Evolutionary conservation across 2,329 filamentous ascomycete genomes (phyloP), one percentile per base, ranked within the genome.

Genomic region (Aspergillus fijiensis): DNA sequence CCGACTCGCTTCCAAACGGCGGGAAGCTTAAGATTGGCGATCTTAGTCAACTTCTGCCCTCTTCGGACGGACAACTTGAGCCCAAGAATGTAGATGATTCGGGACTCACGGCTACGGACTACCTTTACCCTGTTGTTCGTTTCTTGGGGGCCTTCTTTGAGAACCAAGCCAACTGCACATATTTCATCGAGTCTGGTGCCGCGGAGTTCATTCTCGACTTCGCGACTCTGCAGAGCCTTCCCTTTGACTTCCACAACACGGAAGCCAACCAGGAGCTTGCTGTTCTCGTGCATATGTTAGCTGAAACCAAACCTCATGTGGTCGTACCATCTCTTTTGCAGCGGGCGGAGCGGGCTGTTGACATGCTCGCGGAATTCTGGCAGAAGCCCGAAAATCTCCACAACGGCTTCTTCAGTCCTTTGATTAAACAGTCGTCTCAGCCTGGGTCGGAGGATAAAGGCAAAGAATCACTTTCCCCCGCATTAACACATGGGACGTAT

Each of bases 201-300:
- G 87, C 94, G 25, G 92, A 97, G 73, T 82, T 89, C 54, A 81
- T 98, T 21, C 81, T 99, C 57, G 92, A 97, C 70, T 86, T 97
- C 58, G 89, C 89, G 47, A 91, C 90, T 57, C 85, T 93, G 31
- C 89, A 92, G 5, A 93, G 91, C 72, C 82, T 98, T 51, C 87
- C 91, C 1, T 87, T 87, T 67, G 85, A 90, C 69, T 88, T 90
- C 70, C 84, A 87, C 45, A 87, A 89, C 47, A 84, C 85, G 5
- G 78, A 83, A 55, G 85, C 90, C 4, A 88, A 88, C 58, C 85
- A 88, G 61, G 87, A 89, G 61, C 81, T 97, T 57, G 85, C 88
- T 16, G 85, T 87, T 39, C 88, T 96, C 11, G 82, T 96, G 53
- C 87, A 90, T 63, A 84, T 89, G 64, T 84, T 97, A 63, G 86